Evolutionary conservation across 2,329 filamentous ascomycete genomes (phyloP), one percentile per base, ranked within the genome.

Genomic region (Erysiphe pulchra): DNA sequence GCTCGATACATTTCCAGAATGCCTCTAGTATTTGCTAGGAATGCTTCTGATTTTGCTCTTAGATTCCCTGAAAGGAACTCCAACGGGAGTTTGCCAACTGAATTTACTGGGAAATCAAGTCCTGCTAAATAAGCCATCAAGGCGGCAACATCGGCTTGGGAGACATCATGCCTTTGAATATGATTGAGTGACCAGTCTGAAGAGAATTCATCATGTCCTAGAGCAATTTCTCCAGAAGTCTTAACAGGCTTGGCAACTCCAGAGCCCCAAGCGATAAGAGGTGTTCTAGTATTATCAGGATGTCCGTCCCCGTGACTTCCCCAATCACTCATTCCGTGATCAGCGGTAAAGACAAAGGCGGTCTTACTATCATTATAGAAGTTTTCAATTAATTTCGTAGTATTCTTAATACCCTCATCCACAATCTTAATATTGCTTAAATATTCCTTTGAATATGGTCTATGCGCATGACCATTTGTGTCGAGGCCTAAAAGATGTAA

Each of bases 261-360:
- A 46, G 90, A 84, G 11, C 90, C 90, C 90, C 90, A 98, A 2
- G 72, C 77, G 52, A 98, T 82, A 31, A 98, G 65, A 0, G 90
- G 90, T 0, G 90, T 98, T 44, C 90, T 74, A 2, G 90, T 98
- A 56, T 95, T 98, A 60, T 98, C 82, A 0, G 90, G 90, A 61
- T 98, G 86, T 8, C 90, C 90, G 60, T 98, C 90, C 34, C 92
- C 92, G 59, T 98, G 92, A 54, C 86, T 95, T n/a, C 92, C 90
- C 78, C 81, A 94, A 61, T 98, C 90, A 57, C 84, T 95, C 90
- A 98, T 98, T 16, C 90, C 90, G 60, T 98, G 90, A 57, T 98
- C 90, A 8, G 90, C 90, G 1, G 92, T 98, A 58, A 98, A 98
- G 14, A 98, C 74, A 59, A 87, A 98, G 0, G 92, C 84, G 0